These are phyloP conservation scores for Populus hybrid DNA, from an alignment of 441 rosid species.

Conservation along the genomic window DNA sequence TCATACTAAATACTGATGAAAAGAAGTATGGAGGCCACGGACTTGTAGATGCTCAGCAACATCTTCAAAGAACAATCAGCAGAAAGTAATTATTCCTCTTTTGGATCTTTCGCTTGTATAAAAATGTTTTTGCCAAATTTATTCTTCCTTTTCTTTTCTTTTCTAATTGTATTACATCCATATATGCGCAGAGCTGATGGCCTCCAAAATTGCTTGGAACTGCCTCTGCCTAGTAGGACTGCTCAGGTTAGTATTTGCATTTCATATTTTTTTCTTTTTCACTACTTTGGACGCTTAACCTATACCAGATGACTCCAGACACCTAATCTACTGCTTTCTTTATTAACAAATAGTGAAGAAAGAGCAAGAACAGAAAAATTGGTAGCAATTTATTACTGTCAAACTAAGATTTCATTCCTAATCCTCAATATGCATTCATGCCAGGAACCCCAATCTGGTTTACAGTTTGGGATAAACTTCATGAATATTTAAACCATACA, in stretches of 20 bases:
- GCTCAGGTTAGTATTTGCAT: constrained; percentile 71
- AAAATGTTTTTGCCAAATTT: constrained; percentile 6
- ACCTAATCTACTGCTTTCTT: background rate
- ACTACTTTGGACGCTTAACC: background rate
- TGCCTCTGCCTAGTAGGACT: constrained; percentile 81
- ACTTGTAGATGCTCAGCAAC: constrained; percentile 46
- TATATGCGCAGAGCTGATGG: constrained; percentile 69
- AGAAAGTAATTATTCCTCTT: constrained; percentile 43
- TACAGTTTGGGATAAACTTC: no score
- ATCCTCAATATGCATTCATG: background rate
- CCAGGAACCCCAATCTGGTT: no score
- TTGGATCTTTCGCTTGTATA: constrained; percentile 12
- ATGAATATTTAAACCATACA: background rate
- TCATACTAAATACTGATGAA: constrained; percentile 79
- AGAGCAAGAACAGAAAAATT: background rate
- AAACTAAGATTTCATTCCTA: background rate
- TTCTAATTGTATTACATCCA: constrained; percentile 18
- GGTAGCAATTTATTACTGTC: background rate
- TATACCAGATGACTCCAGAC: background rate
- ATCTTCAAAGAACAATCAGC: constrained; percentile 66
- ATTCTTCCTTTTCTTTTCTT: background rate
- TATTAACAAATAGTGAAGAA: background rate
- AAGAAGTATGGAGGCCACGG: constrained; percentile 79
- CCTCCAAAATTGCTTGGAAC: constrained; percentile 68
- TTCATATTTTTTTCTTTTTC: background rate